Evolutionary conservation across 2,329 filamentous ascomycete species (phyloP).

Genomic region (Verticillium nubilum): DNA sequence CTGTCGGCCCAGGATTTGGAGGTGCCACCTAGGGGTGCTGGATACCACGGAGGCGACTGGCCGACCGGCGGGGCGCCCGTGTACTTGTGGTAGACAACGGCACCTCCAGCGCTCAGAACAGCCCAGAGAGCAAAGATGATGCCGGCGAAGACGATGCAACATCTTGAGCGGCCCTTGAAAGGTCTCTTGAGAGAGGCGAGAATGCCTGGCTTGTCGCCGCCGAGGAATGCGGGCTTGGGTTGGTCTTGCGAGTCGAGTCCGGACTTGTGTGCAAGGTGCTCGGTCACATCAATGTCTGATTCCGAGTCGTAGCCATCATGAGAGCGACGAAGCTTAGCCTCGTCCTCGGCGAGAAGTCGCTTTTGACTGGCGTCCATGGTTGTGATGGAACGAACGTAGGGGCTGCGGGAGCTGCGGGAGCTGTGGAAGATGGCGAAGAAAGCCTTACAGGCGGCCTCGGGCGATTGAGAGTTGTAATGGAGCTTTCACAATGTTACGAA

Average conservation of each 20-base stretch:
- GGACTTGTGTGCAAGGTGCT: constrained; percentile 16
- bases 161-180: constrained; percentile 23
- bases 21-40: constrained; percentile 70
- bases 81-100: constrained; percentile 44
- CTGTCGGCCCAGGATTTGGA: constrained; percentile 66
- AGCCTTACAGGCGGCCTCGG: background rate
- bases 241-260: background rate
- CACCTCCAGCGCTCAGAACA: constrained; percentile 34
- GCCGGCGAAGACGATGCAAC: constrained; percentile 25
- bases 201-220: constrained; percentile 2
- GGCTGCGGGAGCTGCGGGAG: too few relatives aligned
- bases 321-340: constrained; percentile 19
- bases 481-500: background rate
- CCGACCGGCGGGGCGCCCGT: constrained; percentile 43
- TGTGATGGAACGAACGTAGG: too few relatives aligned
- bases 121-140: constrained; percentile 28
- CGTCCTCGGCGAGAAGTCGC: constrained; percentile 20
- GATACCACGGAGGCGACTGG: constrained; percentile 69
- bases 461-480: background rate
- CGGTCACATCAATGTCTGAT: constrained; percentile 24
- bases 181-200: background rate
- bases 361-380: constrained; percentile 23
- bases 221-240: constrained; percentile 9
- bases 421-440: background rate
- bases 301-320: constrained; percentile 15